Evolutionary conservation across 768 basidiomycete species (phyloP).

Genomic region (Phallus indusiatus): DNA sequence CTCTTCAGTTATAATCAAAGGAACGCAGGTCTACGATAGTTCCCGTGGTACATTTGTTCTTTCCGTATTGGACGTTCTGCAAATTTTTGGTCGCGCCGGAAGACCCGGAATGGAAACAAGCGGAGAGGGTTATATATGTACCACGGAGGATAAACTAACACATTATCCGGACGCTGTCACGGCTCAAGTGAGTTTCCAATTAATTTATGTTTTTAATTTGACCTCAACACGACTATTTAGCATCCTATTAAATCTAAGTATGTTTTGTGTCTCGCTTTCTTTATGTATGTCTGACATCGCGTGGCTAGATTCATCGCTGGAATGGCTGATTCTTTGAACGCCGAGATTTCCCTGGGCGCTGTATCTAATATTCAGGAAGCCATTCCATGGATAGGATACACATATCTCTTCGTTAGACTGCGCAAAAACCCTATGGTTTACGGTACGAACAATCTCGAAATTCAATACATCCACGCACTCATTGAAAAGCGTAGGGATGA

Average conservation of each 20-base stretch:
- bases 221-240: conserved; percentile 27
- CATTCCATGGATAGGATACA: conserved; percentile 92
- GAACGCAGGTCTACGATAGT: conserved; percentile 93
- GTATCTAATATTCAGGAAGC: conserved; percentile 82
- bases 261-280: conserved; percentile 18
- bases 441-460: conserved; percentile 42
- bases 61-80: conserved; percentile 89
- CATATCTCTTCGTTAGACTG: conserved; percentile 95
- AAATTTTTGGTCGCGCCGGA: conserved; percentile 96
- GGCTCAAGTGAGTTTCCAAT: conserved; percentile 51
- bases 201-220: background rate
- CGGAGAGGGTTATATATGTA: conserved; percentile 96
- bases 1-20: conserved; percentile 80
- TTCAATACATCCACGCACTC: background rate
- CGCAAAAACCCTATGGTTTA: conserved; percentile 81
- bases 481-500: conserved; percentile 47
- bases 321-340: conserved; percentile 86
- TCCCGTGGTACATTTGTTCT: conserved; percentile 82
- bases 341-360: conserved; percentile 90
- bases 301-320: conserved; percentile 59
- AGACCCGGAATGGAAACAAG: conserved; percentile 80
- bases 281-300: background rate
- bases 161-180: conserved; percentile 86
- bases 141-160: conserved; percentile 82
- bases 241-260: conserved; percentile 95